A percentile compares a stretch with the other conserved stretches of the same genome.
These are phyloP conservation scores for Botryotinia calthae DNA, from an alignment of 2,329 filamentous ascomycete genomes.

Conservation along the genomic window DNA sequence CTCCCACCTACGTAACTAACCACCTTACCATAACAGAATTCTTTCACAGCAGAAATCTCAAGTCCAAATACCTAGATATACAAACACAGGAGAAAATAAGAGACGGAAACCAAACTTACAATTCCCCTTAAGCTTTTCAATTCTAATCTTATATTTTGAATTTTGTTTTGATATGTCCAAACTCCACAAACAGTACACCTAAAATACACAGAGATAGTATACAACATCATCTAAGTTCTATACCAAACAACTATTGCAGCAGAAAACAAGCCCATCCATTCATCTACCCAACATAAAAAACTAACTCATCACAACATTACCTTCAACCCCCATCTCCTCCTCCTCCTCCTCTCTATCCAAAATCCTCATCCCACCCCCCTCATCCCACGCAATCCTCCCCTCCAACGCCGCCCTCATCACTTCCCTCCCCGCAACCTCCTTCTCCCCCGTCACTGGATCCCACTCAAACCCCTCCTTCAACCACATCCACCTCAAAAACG, in stretches of 20 bases:
- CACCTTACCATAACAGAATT: background rate
- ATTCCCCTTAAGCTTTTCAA: background rate
- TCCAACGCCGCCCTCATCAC: conserved; percentile 56
- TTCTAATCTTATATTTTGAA: background rate
- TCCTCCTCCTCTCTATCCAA: conserved; percentile 37
- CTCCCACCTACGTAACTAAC: background rate
- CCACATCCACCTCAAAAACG: conserved; percentile 90
- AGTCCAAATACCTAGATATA: no score
- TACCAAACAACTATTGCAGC: background rate
- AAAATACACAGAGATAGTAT: background rate
- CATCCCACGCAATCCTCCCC: conserved; percentile 48
- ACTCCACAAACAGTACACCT: background rate
- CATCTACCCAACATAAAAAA: no score
- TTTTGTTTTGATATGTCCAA: background rate
- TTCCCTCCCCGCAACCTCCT: conserved; percentile 50
- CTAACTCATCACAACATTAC: background rate
- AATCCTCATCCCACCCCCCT: conserved; percentile 39
- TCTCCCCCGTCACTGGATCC: conserved; percentile 69
- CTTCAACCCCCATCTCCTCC: background rate
- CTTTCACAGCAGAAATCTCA: background rate
- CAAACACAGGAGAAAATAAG: no score
- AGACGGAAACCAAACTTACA: no score
- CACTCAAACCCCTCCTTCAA: conserved; percentile 80
- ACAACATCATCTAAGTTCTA: background rate
- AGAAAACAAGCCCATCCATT: background rate